Percentiles rank a stretch among this genome's conserved stretches.
Conservation (phyloP, 352 stramenopile species). For the Pythium rishiriense region DNA sequence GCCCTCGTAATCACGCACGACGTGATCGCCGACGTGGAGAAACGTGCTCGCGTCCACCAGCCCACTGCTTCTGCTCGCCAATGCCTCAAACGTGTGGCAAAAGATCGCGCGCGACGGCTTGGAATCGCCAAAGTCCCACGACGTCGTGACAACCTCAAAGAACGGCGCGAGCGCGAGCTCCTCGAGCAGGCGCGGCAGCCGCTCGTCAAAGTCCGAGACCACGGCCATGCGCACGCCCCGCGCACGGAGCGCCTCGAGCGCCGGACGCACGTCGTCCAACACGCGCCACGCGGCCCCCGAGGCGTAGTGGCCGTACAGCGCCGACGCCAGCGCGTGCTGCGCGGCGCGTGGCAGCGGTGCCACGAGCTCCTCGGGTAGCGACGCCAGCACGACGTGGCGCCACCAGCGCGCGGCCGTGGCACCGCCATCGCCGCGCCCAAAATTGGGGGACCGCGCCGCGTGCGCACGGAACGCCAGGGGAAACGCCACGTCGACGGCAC, state of each 20-base stretch:
- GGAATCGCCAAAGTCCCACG: slow-evolving; percentile 43
- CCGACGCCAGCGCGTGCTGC: slow-evolving; percentile 33
- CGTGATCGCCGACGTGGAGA: slow-evolving; percentile 72
- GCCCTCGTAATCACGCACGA: slow-evolving; percentile 51
- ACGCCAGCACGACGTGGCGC: slow-evolving; percentile 47
- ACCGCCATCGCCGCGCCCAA: slow-evolving; percentile 27
- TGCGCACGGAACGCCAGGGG: slow-evolving; percentile 37
- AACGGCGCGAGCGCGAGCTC: slow-evolving; percentile 42
- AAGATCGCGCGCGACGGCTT: slow-evolving; percentile 71
- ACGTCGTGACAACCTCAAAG: slow-evolving; percentile 63
- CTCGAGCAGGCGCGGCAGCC: slow-evolving; percentile 45
- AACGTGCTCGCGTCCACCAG: slow-evolving; percentile 20
- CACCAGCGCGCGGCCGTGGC: slow-evolving; percentile 58
- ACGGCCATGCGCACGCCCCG: slow-evolving; percentile 45
- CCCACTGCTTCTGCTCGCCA: not conserved
- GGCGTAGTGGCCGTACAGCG: slow-evolving; percentile 61
- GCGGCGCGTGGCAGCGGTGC: not conserved
- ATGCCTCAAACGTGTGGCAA: slow-evolving; percentile 37
- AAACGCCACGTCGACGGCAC: slow-evolving; percentile 16
- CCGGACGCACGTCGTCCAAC: slow-evolving; percentile 47
- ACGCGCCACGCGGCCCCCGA: slow-evolving; percentile 54
- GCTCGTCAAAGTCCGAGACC: slow-evolving; percentile 84
- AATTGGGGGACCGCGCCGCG: slow-evolving; percentile 43
- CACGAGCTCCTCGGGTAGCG: slow-evolving; percentile 36
- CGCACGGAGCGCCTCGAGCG: slow-evolving; percentile 38